phyloP scores from a whole-genome alignment of 495 filamentous ascomycete genomes.

The Immersiella caudata region DNA sequence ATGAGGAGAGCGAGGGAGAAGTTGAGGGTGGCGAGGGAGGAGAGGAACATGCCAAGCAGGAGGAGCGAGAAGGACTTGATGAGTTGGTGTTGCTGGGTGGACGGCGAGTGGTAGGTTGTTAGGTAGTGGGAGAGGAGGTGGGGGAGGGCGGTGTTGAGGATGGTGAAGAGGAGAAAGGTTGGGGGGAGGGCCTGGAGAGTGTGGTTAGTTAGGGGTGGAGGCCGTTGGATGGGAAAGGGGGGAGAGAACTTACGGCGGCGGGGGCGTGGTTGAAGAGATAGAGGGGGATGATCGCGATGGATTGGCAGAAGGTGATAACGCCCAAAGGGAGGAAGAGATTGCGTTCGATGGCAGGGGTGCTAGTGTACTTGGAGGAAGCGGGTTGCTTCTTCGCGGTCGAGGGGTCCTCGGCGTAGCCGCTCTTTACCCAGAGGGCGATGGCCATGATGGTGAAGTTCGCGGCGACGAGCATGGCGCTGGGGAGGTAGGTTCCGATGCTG shows the following conservation, averaged over 20 bases:
- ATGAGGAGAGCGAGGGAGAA: slow-evolving; percentile 89
- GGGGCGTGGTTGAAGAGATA: slow-evolving; percentile 81
- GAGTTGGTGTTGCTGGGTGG: slow-evolving; percentile 70
- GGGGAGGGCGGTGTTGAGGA: slow-evolving; percentile 63
- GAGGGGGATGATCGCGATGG: slow-evolving; percentile 79
- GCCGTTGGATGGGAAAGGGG: slow-evolving; percentile 15
- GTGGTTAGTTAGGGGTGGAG: slow-evolving; percentile 28
- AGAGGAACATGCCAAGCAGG: slow-evolving; percentile 85
- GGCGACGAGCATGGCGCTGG: slow-evolving; percentile 94
- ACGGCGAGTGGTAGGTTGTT: slow-evolving; percentile 52
- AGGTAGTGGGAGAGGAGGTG: slow-evolving; percentile 57
- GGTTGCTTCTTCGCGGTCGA: slow-evolving; percentile 10
- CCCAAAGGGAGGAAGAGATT: slow-evolving; percentile 76
- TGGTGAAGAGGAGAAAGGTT: slow-evolving; percentile 60
- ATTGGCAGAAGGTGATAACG: slow-evolving; percentile 71
- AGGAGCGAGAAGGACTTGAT: slow-evolving; percentile 92
- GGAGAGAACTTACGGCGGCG: slow-evolving; percentile 56
- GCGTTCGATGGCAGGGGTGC: slow-evolving; percentile 59
- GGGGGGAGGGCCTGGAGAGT: slow-evolving; percentile 56
- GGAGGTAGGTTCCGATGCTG: slow-evolving; percentile 96
- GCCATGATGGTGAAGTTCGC: slow-evolving; percentile 94
- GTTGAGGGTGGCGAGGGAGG: slow-evolving; percentile 92
- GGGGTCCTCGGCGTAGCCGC: slow-evolving; percentile 53
- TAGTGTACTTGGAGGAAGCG: neutral
- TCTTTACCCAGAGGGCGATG: slow-evolving; percentile 88